These are phyloP conservation scores for Physocladia obscura DNA, from an alignment of 192 early-diverging fungal species.

Conservation along the genomic window DNA sequence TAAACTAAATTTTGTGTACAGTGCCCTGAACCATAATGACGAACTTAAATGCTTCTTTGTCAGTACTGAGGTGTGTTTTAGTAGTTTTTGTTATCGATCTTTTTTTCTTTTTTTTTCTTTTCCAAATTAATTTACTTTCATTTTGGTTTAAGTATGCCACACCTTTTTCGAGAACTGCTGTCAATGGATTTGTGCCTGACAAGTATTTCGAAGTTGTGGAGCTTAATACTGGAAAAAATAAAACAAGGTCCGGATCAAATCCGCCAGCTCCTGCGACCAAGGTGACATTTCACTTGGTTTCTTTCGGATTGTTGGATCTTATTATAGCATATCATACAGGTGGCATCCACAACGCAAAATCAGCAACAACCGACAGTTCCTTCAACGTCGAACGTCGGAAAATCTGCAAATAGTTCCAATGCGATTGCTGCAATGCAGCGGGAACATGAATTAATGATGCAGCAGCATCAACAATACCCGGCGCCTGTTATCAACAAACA, in stretches of 20 bases:
- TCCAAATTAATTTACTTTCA: neutral
- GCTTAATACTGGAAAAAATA: constrained; percentile 31
- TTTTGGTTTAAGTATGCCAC: constrained; percentile 41
- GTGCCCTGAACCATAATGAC: constrained; percentile 42
- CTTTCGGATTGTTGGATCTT: no score
- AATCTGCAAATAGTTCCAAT: neutral
- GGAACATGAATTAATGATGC: neutral
- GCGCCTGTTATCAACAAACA: no score
- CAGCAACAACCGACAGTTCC: no score
- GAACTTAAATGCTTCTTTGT: constrained; percentile 49
- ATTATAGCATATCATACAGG: no score
- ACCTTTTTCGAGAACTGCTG: constrained; percentile 49
- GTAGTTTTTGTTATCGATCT: neutral
- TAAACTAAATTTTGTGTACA: neutral
- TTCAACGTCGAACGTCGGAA: neutral
- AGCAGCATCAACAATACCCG: neutral
- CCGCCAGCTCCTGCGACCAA: neutral
- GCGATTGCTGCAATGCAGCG: constrained; percentile 4
- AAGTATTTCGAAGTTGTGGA: constrained; percentile 48
- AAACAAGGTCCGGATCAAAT: neutral
- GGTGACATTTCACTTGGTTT: no score
- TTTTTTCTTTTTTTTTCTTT: neutral
- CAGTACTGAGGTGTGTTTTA: constrained; percentile 30
- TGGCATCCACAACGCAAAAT: no score
- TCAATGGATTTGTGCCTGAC: constrained; percentile 50